Base-by-base conservation (phyloP, 1,284 basidiomycete genomes). In the Heterobasidion parviporum region DNA sequence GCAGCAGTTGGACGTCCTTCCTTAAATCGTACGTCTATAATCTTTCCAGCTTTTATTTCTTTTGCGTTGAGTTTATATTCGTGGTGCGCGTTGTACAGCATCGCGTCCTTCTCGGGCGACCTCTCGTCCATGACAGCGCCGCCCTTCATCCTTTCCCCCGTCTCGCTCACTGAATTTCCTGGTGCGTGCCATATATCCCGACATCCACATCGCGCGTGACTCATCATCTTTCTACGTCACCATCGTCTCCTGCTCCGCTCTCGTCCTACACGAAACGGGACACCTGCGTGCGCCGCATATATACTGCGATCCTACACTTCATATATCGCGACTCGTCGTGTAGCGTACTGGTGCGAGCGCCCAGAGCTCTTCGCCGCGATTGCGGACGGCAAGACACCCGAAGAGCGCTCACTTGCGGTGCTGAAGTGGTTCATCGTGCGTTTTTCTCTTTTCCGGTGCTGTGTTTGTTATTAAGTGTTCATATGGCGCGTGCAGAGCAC, bases 71-170 rank as follows among this genome's bases (percentile, higher is more conserved):
- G 16, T 6, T 15, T 7, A 33, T 18, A 10, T 32, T 8, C 14
- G 5, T 1, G 8, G 12, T 8, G 1, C 8, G 35, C 12, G 8
- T 34, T 34, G 38, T 43, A 8, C 60, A 90, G 87, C 57, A 84
- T 94, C 61, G 83, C 90, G 47, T 85, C 85, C 53, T 85, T 93
- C 68, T 92, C 91, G 2, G 95, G 95, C 57, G 96, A 99, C 74
- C 79, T 99, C 54, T 96, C 90, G 1, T 86, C 88, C 5, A 78
- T 99, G 75, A 98, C 96, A 0, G 96, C 95, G 0, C 96, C 96
- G n/a, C 87, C 87, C 1, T 92, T 95, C 75, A 94, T 95, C 63
- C 80, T 94, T 56, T 93, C 91, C 2, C 92, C 92, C 16, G 84
- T 85, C 6, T 90, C 87, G 6, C 76, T 92, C 53, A 91, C 89